Evolutionary conservation across 306 rosid genomes (phyloP).

Genomic region (Lotus japonicus): DNA sequence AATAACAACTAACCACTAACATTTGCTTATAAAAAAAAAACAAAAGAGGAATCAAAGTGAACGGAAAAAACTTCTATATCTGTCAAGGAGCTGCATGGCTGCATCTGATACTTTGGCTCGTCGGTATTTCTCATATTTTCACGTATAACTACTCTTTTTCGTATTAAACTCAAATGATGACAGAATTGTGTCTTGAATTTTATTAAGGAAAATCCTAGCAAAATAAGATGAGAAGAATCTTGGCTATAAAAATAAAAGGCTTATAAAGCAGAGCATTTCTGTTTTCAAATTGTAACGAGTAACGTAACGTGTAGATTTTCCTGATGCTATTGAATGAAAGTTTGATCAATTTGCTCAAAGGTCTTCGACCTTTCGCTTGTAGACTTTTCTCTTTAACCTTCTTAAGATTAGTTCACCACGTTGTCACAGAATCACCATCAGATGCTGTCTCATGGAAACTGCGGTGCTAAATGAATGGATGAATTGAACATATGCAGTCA

Average conservation of each 20-base stretch:
- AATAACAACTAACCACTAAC: too few species aligned
- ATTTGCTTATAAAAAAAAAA: too few species aligned
- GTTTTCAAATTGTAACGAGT: not conserved
- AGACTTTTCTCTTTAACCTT: conserved; percentile 17
- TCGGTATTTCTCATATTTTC: too few species aligned
- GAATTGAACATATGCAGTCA: conserved; percentile 10
- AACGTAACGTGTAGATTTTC: not conserved
- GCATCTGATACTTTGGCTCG: too few species aligned
- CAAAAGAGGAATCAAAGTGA: too few species aligned
- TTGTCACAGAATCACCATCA: not conserved
- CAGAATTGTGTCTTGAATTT: not conserved
- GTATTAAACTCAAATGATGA: not conserved
- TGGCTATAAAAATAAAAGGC: not conserved
- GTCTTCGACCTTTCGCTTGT: not conserved
- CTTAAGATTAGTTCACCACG: not conserved
- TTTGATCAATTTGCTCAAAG: not conserved
- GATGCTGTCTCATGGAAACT: conserved; percentile 3
- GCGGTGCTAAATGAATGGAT: not conserved
- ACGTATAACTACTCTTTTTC: too few species aligned
- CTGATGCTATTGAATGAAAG: not conserved
- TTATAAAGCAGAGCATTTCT: not conserved
- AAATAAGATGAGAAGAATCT: not conserved
- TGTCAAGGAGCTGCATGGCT: too few species aligned
- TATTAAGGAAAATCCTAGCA: not conserved
- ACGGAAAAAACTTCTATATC: too few species aligned